These are phyloP conservation scores for Lophiostoma macrostomum DNA, from an alignment of 495 filamentous ascomycete genomes.

Conservation along the genomic window DNA sequence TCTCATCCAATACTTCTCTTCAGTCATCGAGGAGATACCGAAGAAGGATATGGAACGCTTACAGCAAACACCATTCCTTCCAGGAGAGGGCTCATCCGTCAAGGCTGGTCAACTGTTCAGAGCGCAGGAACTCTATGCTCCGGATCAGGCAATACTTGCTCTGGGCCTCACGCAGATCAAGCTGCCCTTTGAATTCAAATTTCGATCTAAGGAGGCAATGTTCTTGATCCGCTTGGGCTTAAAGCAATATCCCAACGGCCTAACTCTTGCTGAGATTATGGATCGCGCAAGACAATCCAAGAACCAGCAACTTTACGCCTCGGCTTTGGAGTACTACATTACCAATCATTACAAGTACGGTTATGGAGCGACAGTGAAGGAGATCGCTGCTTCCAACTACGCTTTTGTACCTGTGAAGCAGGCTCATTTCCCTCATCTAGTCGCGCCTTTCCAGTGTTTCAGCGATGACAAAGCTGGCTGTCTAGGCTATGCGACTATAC, in stretches of 20 bases:
- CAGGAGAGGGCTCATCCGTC: conserved; percentile 56
- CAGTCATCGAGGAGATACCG: conserved; percentile 88
- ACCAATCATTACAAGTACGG: conserved; percentile 70
- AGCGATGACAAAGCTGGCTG: conserved; percentile 72
- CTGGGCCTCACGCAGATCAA: conserved; percentile 77
- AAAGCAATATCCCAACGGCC: conserved; percentile 55
- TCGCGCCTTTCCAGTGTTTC: conserved; percentile 74
- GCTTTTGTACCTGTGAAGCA: conserved; percentile 73
- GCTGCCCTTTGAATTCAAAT: conserved; percentile 50
- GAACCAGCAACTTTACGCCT: conserved; percentile 55
- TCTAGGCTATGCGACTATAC: conserved; percentile 75
- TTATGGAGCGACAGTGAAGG: conserved; percentile 62
- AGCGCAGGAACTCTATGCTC: conserved; percentile 82
- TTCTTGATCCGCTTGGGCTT: conserved; percentile 28
- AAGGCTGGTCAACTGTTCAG: conserved; percentile 59
- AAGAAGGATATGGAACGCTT: conserved; percentile 75
- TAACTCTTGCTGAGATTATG: conserved; percentile 75
- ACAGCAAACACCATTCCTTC: conserved; percentile 72
- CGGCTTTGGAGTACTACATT: conserved; percentile 79
- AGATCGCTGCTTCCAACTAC: conserved; percentile 45
- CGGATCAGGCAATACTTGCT: conserved; percentile 63
- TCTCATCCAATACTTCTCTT: conserved; percentile 87
- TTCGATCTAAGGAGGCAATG: conserved; percentile 12
- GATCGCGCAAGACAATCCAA: conserved; percentile 52
- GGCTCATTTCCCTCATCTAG: conserved; percentile 54